Conservation (phyloP, 345 rosid species). For the Hibiscus syriacus region DNA sequence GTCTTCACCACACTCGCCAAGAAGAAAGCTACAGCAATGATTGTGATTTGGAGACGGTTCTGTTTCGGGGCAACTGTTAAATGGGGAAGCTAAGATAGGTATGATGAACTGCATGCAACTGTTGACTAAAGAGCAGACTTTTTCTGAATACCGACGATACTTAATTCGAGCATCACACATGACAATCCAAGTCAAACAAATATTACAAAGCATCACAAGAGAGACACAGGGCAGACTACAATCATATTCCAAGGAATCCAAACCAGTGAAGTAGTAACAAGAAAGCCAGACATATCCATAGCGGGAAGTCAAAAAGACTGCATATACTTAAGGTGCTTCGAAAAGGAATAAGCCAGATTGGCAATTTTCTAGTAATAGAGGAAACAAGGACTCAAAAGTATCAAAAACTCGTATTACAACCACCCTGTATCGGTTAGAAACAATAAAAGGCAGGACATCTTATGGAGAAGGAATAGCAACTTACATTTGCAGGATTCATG, state of each 20-base stretch:
- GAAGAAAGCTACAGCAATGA: not conserved
- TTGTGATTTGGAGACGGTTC: not conserved
- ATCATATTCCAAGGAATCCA: not conserved
- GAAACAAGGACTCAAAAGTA: not conserved
- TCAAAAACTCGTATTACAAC: not conserved
- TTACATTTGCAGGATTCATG: slow-evolving; percentile 99
- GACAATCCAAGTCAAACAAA: not conserved
- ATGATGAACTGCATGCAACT: too few species aligned
- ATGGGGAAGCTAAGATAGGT: not conserved
- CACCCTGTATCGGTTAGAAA: not conserved
- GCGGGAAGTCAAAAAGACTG: not conserved
- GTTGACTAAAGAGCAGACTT: not conserved
- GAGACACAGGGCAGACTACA: not conserved
- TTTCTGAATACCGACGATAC: not conserved
- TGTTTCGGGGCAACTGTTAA: not conserved
- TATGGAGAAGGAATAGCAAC: slow-evolving; percentile 18
- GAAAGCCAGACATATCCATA: not conserved
- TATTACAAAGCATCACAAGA: not conserved
- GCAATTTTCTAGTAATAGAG: not conserved
- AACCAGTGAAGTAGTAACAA: not conserved
- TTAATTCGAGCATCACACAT: not conserved
- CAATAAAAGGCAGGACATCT: not conserved
- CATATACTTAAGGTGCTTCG: not conserved
- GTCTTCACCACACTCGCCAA: not conserved
- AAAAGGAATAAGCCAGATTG: not conserved